These are phyloP conservation scores for Torulaspora quercuum DNA, from an alignment of 805 yeast species.

Conservation along the genomic window DNA sequence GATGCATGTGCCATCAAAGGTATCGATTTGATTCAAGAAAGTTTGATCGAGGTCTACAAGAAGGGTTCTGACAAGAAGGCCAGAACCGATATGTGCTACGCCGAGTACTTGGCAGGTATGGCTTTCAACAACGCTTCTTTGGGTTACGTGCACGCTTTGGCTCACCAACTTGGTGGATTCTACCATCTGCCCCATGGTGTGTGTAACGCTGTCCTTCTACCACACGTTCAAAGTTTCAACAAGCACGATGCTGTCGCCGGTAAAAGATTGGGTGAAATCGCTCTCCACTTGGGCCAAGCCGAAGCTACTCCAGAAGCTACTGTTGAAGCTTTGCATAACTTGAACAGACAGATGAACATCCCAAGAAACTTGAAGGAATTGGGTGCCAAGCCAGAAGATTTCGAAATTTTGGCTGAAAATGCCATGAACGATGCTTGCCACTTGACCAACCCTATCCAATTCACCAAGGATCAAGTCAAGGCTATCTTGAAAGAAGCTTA, in stretches of 20 bases:
- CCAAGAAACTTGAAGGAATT: constrained; percentile 24
- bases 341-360: constrained; percentile 18
- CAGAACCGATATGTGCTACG: constrained; percentile 43
- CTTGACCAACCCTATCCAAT: constrained; percentile 25
- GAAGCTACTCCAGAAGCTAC: constrained; percentile 19
- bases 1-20: constrained; percentile 45
- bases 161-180: constrained; percentile 40
- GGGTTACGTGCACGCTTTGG: constrained; percentile 45
- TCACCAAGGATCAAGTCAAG: constrained; percentile 25
- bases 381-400: constrained; percentile 25
- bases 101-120: constrained; percentile 45
- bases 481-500: constrained; percentile 20
- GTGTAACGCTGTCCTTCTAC: constrained; percentile 45
- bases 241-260: constrained; percentile 11
- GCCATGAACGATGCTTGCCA: constrained; percentile 28
- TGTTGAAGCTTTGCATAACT: constrained; percentile 17
- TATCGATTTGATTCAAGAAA: constrained; percentile 39
- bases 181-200: constrained; percentile 46
- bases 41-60: constrained; percentile 39
- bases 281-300: constrained; percentile 21
- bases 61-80: constrained; percentile 43
- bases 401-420: constrained; percentile 22
- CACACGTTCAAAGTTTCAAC: constrained; percentile 36
- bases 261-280: constrained; percentile 23
- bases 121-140: constrained; percentile 43